Conservation (phyloP, 2,329 filamentous ascomycete species). For the Fusarium tuaranense region DNA sequence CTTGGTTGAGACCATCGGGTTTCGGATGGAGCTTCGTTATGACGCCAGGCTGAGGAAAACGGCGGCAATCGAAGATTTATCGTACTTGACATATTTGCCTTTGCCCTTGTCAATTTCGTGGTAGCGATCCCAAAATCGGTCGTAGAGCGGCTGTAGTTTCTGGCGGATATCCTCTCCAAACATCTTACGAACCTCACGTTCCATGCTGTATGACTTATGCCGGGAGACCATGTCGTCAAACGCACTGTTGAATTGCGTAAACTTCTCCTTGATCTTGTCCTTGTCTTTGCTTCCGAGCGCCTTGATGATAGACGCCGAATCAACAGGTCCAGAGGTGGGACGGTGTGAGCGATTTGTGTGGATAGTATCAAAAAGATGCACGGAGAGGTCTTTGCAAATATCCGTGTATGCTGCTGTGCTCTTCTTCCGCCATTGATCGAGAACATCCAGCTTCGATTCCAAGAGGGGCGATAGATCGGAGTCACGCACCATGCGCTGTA, state of each 20-base stretch:
- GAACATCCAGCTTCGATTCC: slow-evolving; percentile 70
- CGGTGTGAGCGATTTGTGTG: slow-evolving; percentile 84
- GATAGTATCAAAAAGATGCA: slow-evolving; percentile 88
- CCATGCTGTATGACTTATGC: slow-evolving; percentile 89
- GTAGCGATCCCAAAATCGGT: slow-evolving; percentile 95
- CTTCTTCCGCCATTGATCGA: slow-evolving; percentile 91
- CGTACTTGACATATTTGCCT: slow-evolving; percentile 98
- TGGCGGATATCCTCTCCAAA: slow-evolving; percentile 87
- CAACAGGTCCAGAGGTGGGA: slow-evolving; percentile 79
- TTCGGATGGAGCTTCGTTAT: slow-evolving; percentile 34
- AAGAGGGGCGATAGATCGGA: slow-evolving; percentile 84
- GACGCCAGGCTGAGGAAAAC: slow-evolving; percentile 66
- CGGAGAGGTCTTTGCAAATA: slow-evolving; percentile 88
- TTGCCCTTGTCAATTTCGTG: slow-evolving; percentile 98
- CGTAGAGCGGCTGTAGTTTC: slow-evolving; percentile 94
- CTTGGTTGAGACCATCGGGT: background rate
- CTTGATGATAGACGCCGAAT: slow-evolving; percentile 88
- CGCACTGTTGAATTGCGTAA: slow-evolving; percentile 86
- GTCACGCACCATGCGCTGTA: slow-evolving; percentile 85
- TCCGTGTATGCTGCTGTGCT: slow-evolving; percentile 85
- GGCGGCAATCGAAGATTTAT: slow-evolving; percentile 83
- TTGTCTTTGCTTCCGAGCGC: slow-evolving; percentile 89
- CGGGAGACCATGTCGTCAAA: slow-evolving; percentile 90
- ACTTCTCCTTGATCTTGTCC: slow-evolving; percentile 96
- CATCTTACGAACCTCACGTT: slow-evolving; percentile 85